Evolutionary conservation across 2,329 filamentous ascomycete genomes (phyloP), one percentile per base, ranked within the genome.

Genomic region (Didymellaceae sp.): DNA sequence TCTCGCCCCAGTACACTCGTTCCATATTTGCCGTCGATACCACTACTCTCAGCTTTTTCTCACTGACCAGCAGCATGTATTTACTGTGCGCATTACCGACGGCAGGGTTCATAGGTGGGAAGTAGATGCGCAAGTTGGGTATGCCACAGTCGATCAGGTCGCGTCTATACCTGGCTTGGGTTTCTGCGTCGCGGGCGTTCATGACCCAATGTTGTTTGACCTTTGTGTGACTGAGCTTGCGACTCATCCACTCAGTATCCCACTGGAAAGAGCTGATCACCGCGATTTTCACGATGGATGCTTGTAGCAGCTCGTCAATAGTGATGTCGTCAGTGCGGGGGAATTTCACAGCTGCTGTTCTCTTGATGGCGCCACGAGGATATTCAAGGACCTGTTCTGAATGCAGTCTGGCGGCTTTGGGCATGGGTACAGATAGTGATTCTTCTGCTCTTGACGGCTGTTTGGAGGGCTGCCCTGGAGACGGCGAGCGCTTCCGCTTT

Each of bases 81-180:
- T 99, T 97, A 40, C 91, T 96, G 73, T 97, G 94, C 91, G 97
- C 96, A 62, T 25, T 86, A 18, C 86, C 87, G 5, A 84, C 75
- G 37, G 83, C 78, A 1, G 85, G 83, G 31, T 84, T 78, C 89
- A 97, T 93, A 2, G 82, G 82, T 13, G 93, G 93, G 66, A 97
- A 96, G 68, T 90, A 91, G 46, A 86, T 61, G 16, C 83, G 83
- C 46, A 95, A 79, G 41, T 81, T 80, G 9, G 68, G 66, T 58
- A 82, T 75, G 8, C 67, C 70, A 5, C 37, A 50, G 2, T 70
- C 71, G 20, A 74, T 24, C 58, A 66, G 57, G 11, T 61, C 70
- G 41, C 49, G 61, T 42, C 48, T 39, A 44, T 54, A 61, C 32
- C 67, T 58, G 8, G 65, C 47, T 47, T 64, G 65, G 4, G 62